Conservation (phyloP, 805 yeast species). For the Metschnikowia gelsemii region DNA sequence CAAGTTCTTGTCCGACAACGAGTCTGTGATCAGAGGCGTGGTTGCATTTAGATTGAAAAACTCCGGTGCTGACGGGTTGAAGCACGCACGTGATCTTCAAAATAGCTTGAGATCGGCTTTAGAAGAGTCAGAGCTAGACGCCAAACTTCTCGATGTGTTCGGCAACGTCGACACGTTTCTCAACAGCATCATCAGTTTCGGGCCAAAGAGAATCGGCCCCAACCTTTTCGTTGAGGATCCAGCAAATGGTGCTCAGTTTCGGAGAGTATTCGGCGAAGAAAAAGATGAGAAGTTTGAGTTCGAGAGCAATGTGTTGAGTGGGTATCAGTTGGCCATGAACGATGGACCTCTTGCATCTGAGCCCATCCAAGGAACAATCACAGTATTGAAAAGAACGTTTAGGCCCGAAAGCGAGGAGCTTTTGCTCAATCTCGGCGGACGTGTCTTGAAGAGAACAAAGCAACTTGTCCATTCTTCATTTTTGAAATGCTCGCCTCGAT, state of each 20-base stretch:
- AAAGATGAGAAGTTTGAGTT: conserved; percentile 30
- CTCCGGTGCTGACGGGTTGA: conserved; percentile 20
- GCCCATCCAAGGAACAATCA: conserved; percentile 78
- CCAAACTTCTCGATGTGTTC: conserved; percentile 23
- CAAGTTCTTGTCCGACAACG: conserved; percentile 49
- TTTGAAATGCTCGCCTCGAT: conserved; percentile 81
- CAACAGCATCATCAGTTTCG: conserved; percentile 57
- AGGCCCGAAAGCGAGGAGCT: conserved; percentile 31
- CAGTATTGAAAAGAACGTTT: conserved; percentile 37
- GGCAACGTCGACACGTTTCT: conserved; percentile 23
- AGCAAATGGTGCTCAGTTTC: conserved; percentile 26
- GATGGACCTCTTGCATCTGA: conserved; percentile 91
- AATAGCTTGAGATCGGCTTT: conserved; percentile 13
- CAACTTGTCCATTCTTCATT: conserved; percentile 71
- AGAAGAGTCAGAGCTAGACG: conserved; percentile 14
- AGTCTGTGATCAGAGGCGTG: conserved; percentile 41
- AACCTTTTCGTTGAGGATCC: conserved; percentile 65
- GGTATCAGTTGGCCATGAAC: conserved; percentile 76
- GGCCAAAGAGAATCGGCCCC: conserved; percentile 74
- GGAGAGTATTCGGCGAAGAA: conserved; percentile 26
- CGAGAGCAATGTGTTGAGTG: conserved; percentile 70
- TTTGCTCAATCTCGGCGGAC: conserved; percentile 56
- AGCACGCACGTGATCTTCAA: conserved; percentile 12
- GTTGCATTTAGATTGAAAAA: conserved; percentile 21
- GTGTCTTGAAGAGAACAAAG: conserved; percentile 69